phyloP scores from a whole-genome alignment of 768 basidiomycete species.

The Boletus rubropictus region DNA sequence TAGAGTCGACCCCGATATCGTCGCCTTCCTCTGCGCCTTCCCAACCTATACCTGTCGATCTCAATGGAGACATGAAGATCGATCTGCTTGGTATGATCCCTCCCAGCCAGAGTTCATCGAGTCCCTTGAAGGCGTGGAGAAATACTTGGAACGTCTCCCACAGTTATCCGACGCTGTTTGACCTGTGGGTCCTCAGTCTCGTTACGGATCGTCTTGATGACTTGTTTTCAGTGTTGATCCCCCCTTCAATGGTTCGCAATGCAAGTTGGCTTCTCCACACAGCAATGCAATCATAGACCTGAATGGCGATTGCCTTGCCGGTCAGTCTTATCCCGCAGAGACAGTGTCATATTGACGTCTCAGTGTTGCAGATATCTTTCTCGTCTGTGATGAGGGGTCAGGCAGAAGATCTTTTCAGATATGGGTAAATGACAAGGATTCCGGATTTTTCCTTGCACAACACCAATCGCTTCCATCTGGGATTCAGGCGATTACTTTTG shows the following conservation, averaged over 20 bases:
- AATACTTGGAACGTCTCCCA: conserved; percentile 70
- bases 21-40: conserved; percentile 60
- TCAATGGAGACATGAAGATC: conserved; percentile 83
- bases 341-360: neutral
- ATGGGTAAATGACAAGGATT: conserved; percentile 81
- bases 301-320: conserved; percentile 93
- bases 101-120: conserved; percentile 30
- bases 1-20: conserved; percentile 36
- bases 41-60: conserved; percentile 84
- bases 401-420: conserved; percentile 74
- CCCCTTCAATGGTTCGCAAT: conserved; percentile 57
- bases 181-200: conserved; percentile 45
- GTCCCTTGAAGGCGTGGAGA: conserved; percentile 64
- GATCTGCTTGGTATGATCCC: conserved; percentile 73
- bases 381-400: conserved; percentile 69
- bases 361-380: conserved; percentile 64
- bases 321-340: conserved; percentile 30
- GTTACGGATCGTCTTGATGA: conserved; percentile 3
- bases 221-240: conserved; percentile 44
- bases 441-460: conserved; percentile 67
- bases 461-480: conserved; percentile 68
- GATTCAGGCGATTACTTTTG: conserved; percentile 76
- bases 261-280: conserved; percentile 81
- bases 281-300: conserved; percentile 93
- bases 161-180: conserved; percentile 50